Evolutionary conservation across 768 basidiomycete species (phyloP), one percentile per base, ranked within the genome.

Genomic region (Phanerodontia chrysosporium): DNA sequence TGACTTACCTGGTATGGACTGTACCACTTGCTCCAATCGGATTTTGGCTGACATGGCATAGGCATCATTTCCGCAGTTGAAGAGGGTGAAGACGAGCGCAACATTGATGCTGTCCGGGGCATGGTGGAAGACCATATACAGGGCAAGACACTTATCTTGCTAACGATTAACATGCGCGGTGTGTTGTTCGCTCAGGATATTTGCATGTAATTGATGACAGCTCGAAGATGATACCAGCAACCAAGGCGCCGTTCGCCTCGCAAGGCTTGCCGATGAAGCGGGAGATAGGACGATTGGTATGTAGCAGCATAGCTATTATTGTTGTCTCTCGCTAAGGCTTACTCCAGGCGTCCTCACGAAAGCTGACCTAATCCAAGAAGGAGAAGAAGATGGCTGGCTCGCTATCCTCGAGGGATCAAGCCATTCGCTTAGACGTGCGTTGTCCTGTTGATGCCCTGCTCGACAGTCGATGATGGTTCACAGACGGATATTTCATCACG

Each of bases 171-270:
- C 30, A 3, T 86, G 83, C 63, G 83, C 83, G 84, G 85, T 85
- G 55, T 57, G 78, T 18, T 13, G 13, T 39, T n/a, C 4, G 16
- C 30, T 30, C 10, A 55, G 14, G 28, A 9, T 22, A 10, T 52
- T 48, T 5, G 7, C 36, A 35, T 2, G 1, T 32, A 13, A 35
- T 24, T n/a, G 45, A 9, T 49, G 22, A 39, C 27, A 39, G 28
- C 10, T 3, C 24, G n/a, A n/a, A 90, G 89, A 87, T 58, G 88
- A 91, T 61, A 86, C 87, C 13, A 86, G 90, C 62, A 91, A 88
- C 42, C 88, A 90, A 67, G 86, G 85, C 0, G 88, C 89, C 0
- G 83, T 85, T 57, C 73, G 79, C n/a, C 73, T 90, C 0, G 83
- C 86, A 0, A 85, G 83, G 62, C 53, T 74, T 14, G 71, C 78